Percentiles rank a stretch among this genome's conserved stretches.
Conservation (phyloP, 148 eudicot species). For the Rhododendron henanense region DNA sequence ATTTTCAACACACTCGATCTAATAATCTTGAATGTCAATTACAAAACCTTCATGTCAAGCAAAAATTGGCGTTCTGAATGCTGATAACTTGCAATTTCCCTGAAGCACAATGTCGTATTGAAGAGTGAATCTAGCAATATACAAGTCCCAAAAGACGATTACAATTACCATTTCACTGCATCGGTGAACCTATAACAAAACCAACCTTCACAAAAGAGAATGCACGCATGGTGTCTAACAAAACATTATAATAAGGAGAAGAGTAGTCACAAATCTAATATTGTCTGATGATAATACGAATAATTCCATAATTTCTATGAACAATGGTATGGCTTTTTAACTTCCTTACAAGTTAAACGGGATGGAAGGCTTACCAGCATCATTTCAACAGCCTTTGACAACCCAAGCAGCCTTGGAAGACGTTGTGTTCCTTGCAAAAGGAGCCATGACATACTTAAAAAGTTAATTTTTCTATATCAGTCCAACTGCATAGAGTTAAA, state of each 20-base stretch:
- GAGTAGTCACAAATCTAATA: not conserved
- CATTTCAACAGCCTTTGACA: slow-evolving; percentile 71
- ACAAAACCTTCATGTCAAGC: not conserved
- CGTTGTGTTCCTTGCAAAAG: slow-evolving; percentile 71
- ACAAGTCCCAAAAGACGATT: not conserved
- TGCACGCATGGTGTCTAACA: not conserved
- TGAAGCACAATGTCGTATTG: not conserved
- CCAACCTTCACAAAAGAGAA: not conserved
- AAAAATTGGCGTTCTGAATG: not conserved
- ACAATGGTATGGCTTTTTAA: not conserved
- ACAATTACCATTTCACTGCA: not conserved
- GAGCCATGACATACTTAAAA: not conserved
- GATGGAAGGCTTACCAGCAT: slow-evolving; percentile 63
- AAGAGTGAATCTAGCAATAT: not conserved
- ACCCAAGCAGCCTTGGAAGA: slow-evolving; percentile 90
- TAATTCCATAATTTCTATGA: not conserved
- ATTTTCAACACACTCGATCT: not conserved
- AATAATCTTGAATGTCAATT: not conserved
- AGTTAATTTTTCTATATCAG: not conserved
- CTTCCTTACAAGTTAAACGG: not conserved
- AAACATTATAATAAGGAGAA: not conserved
- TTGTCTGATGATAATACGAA: not conserved
- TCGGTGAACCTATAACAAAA: not conserved
- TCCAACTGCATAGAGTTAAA: not conserved
- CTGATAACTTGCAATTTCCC: not conserved